phyloP scores from a whole-genome alignment of 306 rosid genomes.

The Castanea sativa region DNA sequence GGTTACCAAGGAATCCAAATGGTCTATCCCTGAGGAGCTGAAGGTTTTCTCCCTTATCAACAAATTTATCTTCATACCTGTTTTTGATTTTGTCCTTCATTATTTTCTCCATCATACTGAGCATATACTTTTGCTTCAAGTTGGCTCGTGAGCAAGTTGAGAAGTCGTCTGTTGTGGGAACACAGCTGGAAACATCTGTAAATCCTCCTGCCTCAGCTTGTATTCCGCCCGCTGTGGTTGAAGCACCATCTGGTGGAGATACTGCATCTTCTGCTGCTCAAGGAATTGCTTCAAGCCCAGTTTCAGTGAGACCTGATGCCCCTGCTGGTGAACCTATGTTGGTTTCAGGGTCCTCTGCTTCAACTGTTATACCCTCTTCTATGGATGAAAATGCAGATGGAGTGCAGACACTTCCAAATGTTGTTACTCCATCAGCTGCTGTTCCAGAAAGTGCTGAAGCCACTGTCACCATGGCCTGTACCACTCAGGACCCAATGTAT shows the following conservation, averaged over 20 bases:
- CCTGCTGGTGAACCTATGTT: slow-evolving; percentile 38
- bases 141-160: slow-evolving; percentile 81
- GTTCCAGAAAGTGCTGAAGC: slow-evolving; percentile 40
- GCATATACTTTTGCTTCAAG: slow-evolving; percentile 38
- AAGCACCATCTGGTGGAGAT: slow-evolving; percentile 46
- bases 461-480: slow-evolving; percentile 30
- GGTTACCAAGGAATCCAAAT: slow-evolving; percentile 80
- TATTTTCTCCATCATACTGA: slow-evolving; percentile 4
- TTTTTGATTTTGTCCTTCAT: background rate
- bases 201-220: slow-evolving; percentile 45
- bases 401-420: slow-evolving; percentile 40
- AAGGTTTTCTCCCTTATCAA: slow-evolving; percentile 53
- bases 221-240: slow-evolving; percentile 39
- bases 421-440: slow-evolving; percentile 35
- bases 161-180: slow-evolving; percentile 48
- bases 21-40: slow-evolving; percentile 84
- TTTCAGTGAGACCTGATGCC: slow-evolving; percentile 58
- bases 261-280: slow-evolving; percentile 38
- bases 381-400: slow-evolving; percentile 40
- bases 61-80: slow-evolving; percentile 1
- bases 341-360: slow-evolving; percentile 47
- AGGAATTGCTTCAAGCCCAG: slow-evolving; percentile 61
- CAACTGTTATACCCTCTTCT: slow-evolving; percentile 48
- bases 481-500: slow-evolving; percentile 57
- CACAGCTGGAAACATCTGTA: slow-evolving; percentile 26